These are phyloP conservation scores for Crucihimalaya himalaica DNA, from an alignment of 345 rosid genomes.

Conservation along the genomic window DNA sequence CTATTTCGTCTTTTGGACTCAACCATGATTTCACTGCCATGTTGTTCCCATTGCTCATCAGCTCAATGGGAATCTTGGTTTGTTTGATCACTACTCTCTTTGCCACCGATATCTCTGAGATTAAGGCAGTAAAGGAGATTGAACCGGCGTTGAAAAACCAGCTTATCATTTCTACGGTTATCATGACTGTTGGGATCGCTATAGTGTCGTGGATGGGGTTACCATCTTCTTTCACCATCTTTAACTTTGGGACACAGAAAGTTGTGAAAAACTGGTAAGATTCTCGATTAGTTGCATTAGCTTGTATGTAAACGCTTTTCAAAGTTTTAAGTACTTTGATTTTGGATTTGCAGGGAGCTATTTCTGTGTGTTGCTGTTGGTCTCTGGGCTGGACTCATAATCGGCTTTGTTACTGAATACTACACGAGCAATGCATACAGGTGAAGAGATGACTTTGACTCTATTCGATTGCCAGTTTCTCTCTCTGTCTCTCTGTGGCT, in stretches of 20 bases:
- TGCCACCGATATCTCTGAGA: constrained; percentile 68
- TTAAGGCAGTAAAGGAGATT: constrained; percentile 66
- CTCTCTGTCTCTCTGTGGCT: not conserved
- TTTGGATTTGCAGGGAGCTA: constrained; percentile 54
- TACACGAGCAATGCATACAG: constrained; percentile 76
- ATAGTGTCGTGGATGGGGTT: constrained; percentile 49
- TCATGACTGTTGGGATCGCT: constrained; percentile 70
- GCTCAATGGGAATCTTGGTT: constrained; percentile 66
- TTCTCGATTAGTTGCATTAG: not conserved
- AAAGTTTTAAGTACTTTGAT: not conserved
- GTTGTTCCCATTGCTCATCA: constrained; percentile 61
- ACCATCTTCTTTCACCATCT: constrained; percentile 64
- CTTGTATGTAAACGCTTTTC: not conserved
- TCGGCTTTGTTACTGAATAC: constrained; percentile 69
- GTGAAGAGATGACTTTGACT: constrained; percentile 32
- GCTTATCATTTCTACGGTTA: constrained; percentile 63
- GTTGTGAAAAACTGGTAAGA: constrained; percentile 65
- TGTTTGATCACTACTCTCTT: constrained; percentile 68
- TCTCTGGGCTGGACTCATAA: constrained; percentile 72
- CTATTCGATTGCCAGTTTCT: not conserved
- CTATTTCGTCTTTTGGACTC: constrained; percentile 71
- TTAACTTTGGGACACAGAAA: constrained; percentile 63
- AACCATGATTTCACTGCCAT: constrained; percentile 68
- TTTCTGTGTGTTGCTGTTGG: constrained; percentile 69
- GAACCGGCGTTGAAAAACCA: constrained; percentile 68